Evolutionary conservation across 257 asterid species (phyloP), one percentile per base, ranked within the genome.

Genomic region (Solanum pimpinellifolium): DNA sequence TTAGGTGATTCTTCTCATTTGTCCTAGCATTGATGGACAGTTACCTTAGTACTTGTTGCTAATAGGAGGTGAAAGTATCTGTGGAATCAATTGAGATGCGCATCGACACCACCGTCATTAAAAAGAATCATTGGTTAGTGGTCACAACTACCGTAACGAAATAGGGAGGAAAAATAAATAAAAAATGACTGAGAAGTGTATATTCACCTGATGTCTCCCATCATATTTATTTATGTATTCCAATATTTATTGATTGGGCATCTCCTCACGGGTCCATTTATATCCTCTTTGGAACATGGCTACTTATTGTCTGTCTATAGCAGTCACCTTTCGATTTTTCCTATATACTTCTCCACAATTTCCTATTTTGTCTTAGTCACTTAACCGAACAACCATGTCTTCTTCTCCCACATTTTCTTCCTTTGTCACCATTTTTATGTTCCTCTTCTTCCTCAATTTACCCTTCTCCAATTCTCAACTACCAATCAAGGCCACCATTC

Each of bases 221-320:
- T n/a, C 42, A 60, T 83, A 74, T 76, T 86, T 87, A 87, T 86
- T 78, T 18, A 81, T 81, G 69, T 49, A 49, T 39, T 74, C 56
- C 82, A 20, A 89, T 42, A 68, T 85, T 39, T 89, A 65, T 89
- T 72, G 12, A 60, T 5, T 72, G 89, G 87, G 69, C 86, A 42
- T 95, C 96, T 93, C 94, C 85, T 81, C 85, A 81, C 70, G 85
- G 97, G 94, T 95, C 85, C 68, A 85, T 89, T 89, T 97, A 92
- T 95, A 33, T 93, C 96, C 95, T 90, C 92, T 87, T 80, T 25
- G 80, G 88, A 92, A 87, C 86, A 90, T 87, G 83, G 75, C 91
- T 78, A 84, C 73, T 86, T 56, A 83, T 68, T 70, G 86, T 83
- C 78, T 70, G 90, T 65, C 72, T 65, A 65, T 65, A 89, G 60